These are phyloP conservation scores for Fragosphaeria purpurea DNA, from an alignment of 2,329 filamentous ascomycete genomes.

Conservation along the genomic window DNA sequence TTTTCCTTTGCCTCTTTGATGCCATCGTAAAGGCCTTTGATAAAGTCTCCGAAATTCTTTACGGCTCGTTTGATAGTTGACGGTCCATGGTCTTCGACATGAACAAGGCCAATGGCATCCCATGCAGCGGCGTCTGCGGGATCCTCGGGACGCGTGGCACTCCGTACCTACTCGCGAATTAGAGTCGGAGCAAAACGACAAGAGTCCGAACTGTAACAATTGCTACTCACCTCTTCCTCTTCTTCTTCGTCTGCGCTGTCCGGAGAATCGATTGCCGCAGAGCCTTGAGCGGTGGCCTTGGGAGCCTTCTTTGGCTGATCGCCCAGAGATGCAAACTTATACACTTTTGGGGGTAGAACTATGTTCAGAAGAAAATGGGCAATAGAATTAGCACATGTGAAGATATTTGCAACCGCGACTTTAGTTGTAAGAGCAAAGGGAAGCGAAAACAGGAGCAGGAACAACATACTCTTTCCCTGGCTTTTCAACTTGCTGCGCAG, in stretches of 20 bases:
- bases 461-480: conserved; percentile 10
- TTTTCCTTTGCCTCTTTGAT: conserved; percentile 38
- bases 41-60: conserved; percentile 39
- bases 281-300: not conserved
- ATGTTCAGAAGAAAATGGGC: not conserved
- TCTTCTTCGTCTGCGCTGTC: conserved; percentile 11
- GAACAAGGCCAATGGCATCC: conserved; percentile 42
- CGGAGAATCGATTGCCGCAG: conserved; percentile 7
- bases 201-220: not conserved
- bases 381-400: too few relatives aligned
- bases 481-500: conserved; percentile 12
- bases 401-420: too few relatives aligned
- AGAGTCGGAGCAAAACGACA: not conserved
- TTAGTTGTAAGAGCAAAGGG: too few relatives aligned
- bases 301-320: conserved; percentile 5
- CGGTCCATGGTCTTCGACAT: conserved; percentile 28
- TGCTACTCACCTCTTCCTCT: conserved; percentile 6
- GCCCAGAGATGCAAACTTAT: conserved; percentile 12
- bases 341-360: conserved; percentile 14
- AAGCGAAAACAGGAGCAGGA: too few relatives aligned
- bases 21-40: conserved; percentile 37
- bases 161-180: conserved; percentile 25
- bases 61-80: conserved; percentile 36
- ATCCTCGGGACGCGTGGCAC: conserved; percentile 33
- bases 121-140: conserved; percentile 38